Conservation (phyloP, 768 basidiomycete genomes). For the Trametes cubensis region DNA sequence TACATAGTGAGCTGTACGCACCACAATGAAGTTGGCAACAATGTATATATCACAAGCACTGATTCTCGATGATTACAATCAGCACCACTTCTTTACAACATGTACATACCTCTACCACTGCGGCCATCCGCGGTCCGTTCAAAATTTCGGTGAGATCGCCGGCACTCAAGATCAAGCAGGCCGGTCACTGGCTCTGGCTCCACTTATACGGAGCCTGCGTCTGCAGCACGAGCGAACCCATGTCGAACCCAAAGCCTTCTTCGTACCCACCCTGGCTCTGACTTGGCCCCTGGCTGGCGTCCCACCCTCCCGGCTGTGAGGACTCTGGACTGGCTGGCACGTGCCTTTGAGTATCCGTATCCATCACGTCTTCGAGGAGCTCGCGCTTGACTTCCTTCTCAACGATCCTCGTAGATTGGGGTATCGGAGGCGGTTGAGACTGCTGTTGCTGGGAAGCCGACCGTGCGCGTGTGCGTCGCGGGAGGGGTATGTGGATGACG, state of each 20-base stretch:
- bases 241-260: conserved; percentile 19
- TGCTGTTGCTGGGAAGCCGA: not conserved
- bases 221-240: conserved; percentile 15
- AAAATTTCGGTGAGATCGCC: not conserved
- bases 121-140: not conserved
- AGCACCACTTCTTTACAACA: no score
- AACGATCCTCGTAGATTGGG: not conserved
- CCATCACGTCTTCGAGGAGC: conserved; percentile 3
- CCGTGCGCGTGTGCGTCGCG: conserved; percentile 2
- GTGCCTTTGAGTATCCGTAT: not conserved
- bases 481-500: conserved; percentile 7
- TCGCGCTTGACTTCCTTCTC: conserved; percentile 15
- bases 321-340: not conserved
- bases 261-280: conserved; percentile 5
- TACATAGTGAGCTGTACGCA: no score
- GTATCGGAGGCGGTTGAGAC: not conserved
- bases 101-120: not conserved
- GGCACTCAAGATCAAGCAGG: not conserved
- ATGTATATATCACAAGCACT: no score
- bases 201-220: conserved; percentile 17
- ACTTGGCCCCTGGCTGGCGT: not conserved
- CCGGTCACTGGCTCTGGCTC: conserved; percentile 13
- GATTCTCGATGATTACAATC: no score
- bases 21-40: no score
- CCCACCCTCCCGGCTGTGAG: no score